Percentiles rank a stretch among this genome's conserved stretches.
phyloP scores from a whole-genome alignment of 192 early-diverging fungal genomes.

The Gonapodya sp. region DNA sequence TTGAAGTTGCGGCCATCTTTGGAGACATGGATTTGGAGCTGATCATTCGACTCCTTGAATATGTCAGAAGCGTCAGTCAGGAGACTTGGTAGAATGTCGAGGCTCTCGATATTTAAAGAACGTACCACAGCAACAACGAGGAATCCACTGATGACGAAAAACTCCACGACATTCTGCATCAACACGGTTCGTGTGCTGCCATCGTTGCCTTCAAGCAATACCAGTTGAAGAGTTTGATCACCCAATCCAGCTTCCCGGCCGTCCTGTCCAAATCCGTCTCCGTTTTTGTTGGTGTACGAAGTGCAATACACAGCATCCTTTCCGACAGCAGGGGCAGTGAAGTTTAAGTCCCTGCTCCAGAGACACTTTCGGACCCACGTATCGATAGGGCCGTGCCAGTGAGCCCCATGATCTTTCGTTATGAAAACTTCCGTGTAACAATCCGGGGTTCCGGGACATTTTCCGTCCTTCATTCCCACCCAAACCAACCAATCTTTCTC shows the following conservation, averaged over 20 bases:
- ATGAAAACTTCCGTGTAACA: conserved; percentile 66
- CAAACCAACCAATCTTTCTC: conserved; percentile 82
- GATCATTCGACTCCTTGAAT: conserved; percentile 24
- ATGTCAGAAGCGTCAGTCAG: neutral
- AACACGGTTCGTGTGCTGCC: conserved; percentile 32
- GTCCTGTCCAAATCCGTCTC: conserved; percentile 41
- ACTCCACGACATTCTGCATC: conserved; percentile 65
- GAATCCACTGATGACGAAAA: conserved; percentile 66
- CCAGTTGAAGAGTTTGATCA: conserved; percentile 50
- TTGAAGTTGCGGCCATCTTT: conserved; percentile 62
- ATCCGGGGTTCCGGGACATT: conserved; percentile 20
- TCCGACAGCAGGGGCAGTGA: conserved; percentile 34
- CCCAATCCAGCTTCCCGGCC: conserved; percentile 23
- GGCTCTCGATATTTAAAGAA: conserved; percentile 8
- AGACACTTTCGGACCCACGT: conserved; percentile 79
- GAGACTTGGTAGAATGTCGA: neutral
- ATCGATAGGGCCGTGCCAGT: conserved; percentile 57
- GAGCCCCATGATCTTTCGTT: conserved; percentile 58
- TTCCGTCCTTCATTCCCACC: conserved; percentile 43
- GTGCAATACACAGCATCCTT: conserved; percentile 69
- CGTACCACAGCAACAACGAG: conserved; percentile 65
- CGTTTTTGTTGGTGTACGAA: conserved; percentile 48
- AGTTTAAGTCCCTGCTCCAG: conserved; percentile 42
- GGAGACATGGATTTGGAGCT: conserved; percentile 60
- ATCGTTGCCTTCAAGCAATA: conserved; percentile 47